Evolutionary conservation across 768 basidiomycete genomes (phyloP).

Genomic region (Panus rudis): DNA sequence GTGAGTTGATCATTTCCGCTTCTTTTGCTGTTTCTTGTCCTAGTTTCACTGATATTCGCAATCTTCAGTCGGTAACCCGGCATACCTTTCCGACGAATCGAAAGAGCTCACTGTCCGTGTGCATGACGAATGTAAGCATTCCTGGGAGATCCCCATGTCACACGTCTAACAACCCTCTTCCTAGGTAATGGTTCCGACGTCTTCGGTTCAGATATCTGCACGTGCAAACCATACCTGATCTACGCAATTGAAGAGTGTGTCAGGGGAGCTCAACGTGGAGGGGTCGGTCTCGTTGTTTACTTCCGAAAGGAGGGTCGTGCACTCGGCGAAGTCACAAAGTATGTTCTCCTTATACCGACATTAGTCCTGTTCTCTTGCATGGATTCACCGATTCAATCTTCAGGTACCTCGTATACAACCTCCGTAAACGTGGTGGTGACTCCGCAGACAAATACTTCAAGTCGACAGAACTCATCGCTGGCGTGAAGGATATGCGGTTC

Average conservation of each 20-base stretch:
- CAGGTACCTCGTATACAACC: constrained; percentile 92
- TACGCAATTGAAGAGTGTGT: constrained; percentile 95
- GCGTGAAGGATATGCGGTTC: constrained; percentile 96
- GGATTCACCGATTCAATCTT: neutral
- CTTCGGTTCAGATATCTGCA: constrained; percentile 89
- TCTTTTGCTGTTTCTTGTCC: no score
- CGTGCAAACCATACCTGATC: constrained; percentile 87
- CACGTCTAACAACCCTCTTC: neutral
- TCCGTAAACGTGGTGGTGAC: constrained; percentile 92
- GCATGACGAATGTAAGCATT: constrained; percentile 82
- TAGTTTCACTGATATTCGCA: neutral
- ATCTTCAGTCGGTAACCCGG: constrained; percentile 70
- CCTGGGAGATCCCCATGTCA: neutral
- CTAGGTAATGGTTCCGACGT: constrained; percentile 93
- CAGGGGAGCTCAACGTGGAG: constrained; percentile 72
- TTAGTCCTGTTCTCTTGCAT: neutral
- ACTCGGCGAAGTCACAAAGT: constrained; percentile 91
- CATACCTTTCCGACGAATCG: constrained; percentile 62
- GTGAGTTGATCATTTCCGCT: constrained; percentile 31
- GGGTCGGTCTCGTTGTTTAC: constrained; percentile 90
- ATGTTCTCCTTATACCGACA: constrained; percentile 16
- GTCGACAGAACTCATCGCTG: constrained; percentile 87
- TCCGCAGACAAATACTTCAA: constrained; percentile 92
- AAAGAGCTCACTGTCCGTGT: constrained; percentile 84
- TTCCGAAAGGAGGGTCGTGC: constrained; percentile 93